Conservation (phyloP, 2,329 filamentous ascomycete species). For the Phialophora chinensis region DNA sequence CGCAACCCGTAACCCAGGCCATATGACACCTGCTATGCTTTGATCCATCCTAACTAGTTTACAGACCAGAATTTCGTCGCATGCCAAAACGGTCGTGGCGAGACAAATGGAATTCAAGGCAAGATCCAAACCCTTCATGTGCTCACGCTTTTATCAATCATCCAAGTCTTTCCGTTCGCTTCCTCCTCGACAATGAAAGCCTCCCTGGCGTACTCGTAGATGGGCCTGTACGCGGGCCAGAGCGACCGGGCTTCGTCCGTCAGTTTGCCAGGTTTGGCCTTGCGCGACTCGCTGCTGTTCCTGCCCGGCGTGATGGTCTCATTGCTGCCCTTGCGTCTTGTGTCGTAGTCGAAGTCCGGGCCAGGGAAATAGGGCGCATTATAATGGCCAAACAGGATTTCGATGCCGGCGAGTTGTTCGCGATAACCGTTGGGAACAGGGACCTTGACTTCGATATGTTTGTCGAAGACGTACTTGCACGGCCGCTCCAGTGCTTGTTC, state of each 20-base stretch:
- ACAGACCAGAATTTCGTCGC: constrained; percentile 3
- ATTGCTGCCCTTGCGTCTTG: constrained; percentile 38
- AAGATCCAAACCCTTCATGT: constrained; percentile 26
- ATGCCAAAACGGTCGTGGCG: background rate
- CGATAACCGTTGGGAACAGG: constrained; percentile 87
- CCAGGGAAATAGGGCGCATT: constrained; percentile 69
- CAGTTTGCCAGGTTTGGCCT: constrained; percentile 54
- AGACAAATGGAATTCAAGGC: background rate
- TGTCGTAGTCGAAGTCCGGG: constrained; percentile 57
- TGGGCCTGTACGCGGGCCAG: constrained; percentile 88
- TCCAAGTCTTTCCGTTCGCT: constrained; percentile 93
- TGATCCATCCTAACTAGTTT: constrained; percentile 2
- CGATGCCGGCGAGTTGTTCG: constrained; percentile 76
- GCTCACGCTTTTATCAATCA: constrained; percentile 61
- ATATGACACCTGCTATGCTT: constrained; percentile 20
- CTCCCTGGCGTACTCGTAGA: constrained; percentile 94
- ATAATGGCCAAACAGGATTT: constrained; percentile 64
- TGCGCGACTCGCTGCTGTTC: constrained; percentile 16
- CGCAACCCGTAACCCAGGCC: background rate
- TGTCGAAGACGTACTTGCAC: constrained; percentile 76
- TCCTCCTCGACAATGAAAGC: constrained; percentile 94
- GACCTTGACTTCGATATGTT: constrained; percentile 78
- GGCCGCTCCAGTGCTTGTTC: constrained; percentile 76
- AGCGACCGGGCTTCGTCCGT: constrained; percentile 78
- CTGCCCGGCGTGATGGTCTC: constrained; percentile 30